Evolutionary conservation across 2,329 filamentous ascomycete species (phyloP), one percentile per base, ranked within the genome.

Genomic region (Penicillium hordei): DNA sequence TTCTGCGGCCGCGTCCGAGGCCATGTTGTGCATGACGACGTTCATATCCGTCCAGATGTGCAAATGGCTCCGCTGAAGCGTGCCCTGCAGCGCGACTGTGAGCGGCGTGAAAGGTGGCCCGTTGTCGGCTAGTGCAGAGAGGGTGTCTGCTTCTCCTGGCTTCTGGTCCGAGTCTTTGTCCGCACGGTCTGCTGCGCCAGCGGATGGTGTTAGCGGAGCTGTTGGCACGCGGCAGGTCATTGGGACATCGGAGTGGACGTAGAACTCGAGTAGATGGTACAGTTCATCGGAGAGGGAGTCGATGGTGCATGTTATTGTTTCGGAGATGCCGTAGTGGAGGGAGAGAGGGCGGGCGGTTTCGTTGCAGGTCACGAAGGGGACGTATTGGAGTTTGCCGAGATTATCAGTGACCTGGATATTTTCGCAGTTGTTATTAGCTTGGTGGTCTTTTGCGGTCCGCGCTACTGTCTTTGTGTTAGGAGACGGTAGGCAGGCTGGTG

Each of bases 231-330:
- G 93, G 76, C 94, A 99, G 54, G 91, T 87, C 49, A 97, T 82
- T 10, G 94, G 94, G 19, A 92, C 93, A 77, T 99, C 94, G 79
- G 89, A 92, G 82, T 97, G 94, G 74, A 97, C 88, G 82, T 97
- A 97, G 83, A 97, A 97, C 79, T 97, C 72, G 42, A 83, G 63
- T 25, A 83, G 68, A 65, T 86, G 83, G 63, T 84, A 80, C 36
- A 82, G 75, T 2, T 82, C 74, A 59, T 85, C 83, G 31, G 81
- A 76, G 10, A 83, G 78, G 31, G 76, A 74, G 57, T 77, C 73
- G 59, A 83, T 79, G 45, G 84, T 80, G 67, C 80, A 81, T 43
- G 77, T 81, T 60, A 85, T 77, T 46, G 96, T 92, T 73, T 78
- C 73, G 44, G 75, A 75, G 65, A 89, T 78, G 73, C 93, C 93